Evolutionary conservation across 305 asterid genomes (phyloP).

Genomic region (Plantago lanceolata): DNA sequence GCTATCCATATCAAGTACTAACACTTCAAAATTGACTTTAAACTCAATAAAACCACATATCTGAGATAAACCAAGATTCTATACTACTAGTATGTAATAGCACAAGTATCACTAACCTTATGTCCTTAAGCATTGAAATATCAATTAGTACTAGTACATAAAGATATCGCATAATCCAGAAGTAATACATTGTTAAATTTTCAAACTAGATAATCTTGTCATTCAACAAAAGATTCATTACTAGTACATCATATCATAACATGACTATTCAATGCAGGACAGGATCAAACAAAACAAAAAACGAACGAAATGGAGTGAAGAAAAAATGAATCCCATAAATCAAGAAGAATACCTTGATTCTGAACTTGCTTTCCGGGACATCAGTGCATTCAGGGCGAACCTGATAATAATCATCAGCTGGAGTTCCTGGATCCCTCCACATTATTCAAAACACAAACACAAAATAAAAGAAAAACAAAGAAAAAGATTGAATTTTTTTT

Average conservation of each 20-base stretch:
- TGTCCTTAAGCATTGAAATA: no score
- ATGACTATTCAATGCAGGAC: no score
- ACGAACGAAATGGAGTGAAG: no score
- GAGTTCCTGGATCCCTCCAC: slow-evolving; percentile 83
- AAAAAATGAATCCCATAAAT: no score
- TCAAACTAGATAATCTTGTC: background rate
- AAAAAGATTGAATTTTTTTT: background rate
- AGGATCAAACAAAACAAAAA: no score
- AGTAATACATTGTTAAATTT: background rate
- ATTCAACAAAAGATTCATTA: background rate
- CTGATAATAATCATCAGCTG: slow-evolving; percentile 73
- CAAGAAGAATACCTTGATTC: slow-evolving; percentile 10
- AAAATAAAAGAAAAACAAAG: background rate
- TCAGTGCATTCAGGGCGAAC: slow-evolving; percentile 80
- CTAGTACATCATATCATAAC: no score
- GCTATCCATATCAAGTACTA: background rate
- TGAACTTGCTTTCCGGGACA: slow-evolving; percentile 56
- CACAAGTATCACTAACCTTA: no score
- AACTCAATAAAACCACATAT: background rate
- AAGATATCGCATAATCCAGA: no score
- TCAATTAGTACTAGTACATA: no score
- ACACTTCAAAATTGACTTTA: background rate
- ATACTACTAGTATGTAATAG: no score
- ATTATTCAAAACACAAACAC: slow-evolving; percentile 29
- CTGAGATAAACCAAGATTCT: no score